Percentiles rank a stretch among this genome's conserved stretches.
These are phyloP conservation scores for Aspergillus chevalieri DNA, from an alignment of 2,329 filamentous ascomycete species.

Conservation along the genomic window DNA sequence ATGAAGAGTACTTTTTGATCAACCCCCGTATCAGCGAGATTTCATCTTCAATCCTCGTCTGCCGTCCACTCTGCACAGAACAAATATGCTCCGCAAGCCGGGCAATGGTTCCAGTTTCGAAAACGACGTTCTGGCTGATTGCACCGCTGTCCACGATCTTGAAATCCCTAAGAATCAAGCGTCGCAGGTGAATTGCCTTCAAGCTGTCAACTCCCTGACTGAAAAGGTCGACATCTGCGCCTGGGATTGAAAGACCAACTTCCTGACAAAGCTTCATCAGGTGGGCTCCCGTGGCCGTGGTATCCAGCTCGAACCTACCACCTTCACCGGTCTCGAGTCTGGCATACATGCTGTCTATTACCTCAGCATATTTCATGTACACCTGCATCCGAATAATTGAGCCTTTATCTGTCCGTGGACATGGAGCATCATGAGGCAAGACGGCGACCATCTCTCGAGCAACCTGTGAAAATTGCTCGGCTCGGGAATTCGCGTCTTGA, in stretches of 20 bases:
- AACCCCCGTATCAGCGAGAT: constrained; percentile 37
- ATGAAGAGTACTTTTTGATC: constrained; percentile 43
- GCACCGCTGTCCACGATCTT: constrained; percentile 24
- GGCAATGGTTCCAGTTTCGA: constrained; percentile 36
- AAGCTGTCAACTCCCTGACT: constrained; percentile 43
- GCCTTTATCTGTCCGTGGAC: constrained; percentile 50
- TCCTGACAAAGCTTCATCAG: constrained; percentile 28
- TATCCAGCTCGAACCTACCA: constrained; percentile 26
- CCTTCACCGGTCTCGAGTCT: constrained; percentile 10
- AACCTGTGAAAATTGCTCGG: constrained; percentile 42
- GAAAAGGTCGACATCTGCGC: constrained; percentile 38
- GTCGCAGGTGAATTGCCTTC: constrained; percentile 42
- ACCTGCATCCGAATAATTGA: constrained; percentile 48
- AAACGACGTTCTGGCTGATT: constrained; percentile 37
- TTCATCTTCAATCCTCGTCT: constrained; percentile 10
- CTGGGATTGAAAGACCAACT: constrained; percentile 26
- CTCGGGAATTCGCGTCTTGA: constrained; percentile 33
- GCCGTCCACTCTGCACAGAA: constrained; percentile 21
- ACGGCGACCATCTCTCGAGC: constrained; percentile 37
- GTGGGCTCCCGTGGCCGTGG: constrained; percentile 27
- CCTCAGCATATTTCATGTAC: constrained; percentile 39
- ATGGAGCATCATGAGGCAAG: constrained; percentile 30
- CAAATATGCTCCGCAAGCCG: constrained; percentile 32
- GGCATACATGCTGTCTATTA: constrained; percentile 36
- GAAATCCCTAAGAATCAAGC: constrained; percentile 36